Evolutionary conservation across 305 asterid genomes (phyloP).

Genomic region (Solanum aculeatissimum): DNA sequence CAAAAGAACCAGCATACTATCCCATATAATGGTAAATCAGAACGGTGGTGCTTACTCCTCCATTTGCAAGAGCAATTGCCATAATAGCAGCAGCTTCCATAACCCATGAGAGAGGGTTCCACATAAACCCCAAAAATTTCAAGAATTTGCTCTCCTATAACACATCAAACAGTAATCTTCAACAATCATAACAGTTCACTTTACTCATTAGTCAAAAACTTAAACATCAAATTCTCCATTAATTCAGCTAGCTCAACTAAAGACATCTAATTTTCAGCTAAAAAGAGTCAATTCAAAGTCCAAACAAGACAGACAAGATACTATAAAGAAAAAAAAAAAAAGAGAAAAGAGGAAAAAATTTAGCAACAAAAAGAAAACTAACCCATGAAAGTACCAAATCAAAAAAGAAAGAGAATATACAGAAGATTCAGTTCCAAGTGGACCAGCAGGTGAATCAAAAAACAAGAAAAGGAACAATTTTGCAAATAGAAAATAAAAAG

Average conservation of each 20-base stretch:
- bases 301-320: neutral
- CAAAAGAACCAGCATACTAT: neutral
- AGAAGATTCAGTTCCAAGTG: neutral
- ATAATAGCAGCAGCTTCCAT: slow-evolving; percentile 99
- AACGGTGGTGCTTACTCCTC: slow-evolving; percentile 61
- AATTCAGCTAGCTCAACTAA: neutral
- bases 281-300: neutral
- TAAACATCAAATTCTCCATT: neutral
- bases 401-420: neutral
- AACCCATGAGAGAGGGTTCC: slow-evolving; percentile 99
- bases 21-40: neutral
- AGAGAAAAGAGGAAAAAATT: neutral
- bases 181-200: neutral
- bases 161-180: neutral
- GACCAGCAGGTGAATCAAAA: neutral
- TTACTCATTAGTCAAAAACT: neutral
- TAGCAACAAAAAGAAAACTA: neutral
- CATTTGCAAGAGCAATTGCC: slow-evolving; percentile 99
- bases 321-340: neutral
- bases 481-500: neutral
- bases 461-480: neutral
- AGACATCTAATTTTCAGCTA: neutral
- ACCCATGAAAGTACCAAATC: neutral
- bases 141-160: slow-evolving; percentile 84
- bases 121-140: slow-evolving; percentile 96